A percentile compares a stretch with the other conserved stretches of the same genome.
phyloP scores from a whole-genome alignment of 805 yeast genomes.

The Cyberlindnera nakhonratchasimensis region DNA sequence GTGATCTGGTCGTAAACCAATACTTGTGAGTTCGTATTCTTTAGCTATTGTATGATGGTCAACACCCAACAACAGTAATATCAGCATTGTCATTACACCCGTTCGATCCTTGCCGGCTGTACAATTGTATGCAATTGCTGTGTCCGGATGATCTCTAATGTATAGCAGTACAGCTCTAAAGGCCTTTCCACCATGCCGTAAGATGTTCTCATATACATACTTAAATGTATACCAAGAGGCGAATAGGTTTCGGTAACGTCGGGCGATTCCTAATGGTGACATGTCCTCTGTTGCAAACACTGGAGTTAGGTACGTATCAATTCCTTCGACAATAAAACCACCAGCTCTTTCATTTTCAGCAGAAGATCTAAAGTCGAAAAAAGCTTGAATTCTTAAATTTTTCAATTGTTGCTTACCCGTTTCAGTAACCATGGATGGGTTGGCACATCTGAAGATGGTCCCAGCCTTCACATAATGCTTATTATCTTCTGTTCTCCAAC shows the following conservation, averaged over 20 bases:
- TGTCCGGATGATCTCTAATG: slow-evolving; percentile 50
- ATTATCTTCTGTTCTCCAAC: slow-evolving; percentile 46
- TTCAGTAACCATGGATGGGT: slow-evolving; percentile 47
- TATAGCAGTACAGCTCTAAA: slow-evolving; percentile 50
- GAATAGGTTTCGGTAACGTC: slow-evolving; percentile 50
- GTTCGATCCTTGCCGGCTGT: slow-evolving; percentile 88
- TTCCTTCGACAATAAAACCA: slow-evolving; percentile 41
- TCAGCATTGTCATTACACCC: slow-evolving; percentile 67
- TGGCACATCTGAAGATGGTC: slow-evolving; percentile 60
- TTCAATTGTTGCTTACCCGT: slow-evolving; percentile 41
- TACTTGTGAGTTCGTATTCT: slow-evolving; percentile 73
- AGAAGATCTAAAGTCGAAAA: slow-evolving; percentile 69
- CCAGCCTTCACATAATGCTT: slow-evolving; percentile 48
- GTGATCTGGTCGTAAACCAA: slow-evolving; percentile 54
- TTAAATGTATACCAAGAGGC: slow-evolving; percentile 62
- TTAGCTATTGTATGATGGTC: slow-evolving; percentile 61
- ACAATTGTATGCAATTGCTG: slow-evolving; percentile 67
- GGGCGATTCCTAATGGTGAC: slow-evolving; percentile 63
- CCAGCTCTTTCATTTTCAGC: slow-evolving; percentile 50
- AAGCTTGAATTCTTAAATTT: slow-evolving; percentile 43
- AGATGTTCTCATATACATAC: slow-evolving; percentile 56
- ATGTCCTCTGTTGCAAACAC: slow-evolving; percentile 52
- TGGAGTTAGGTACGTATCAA: slow-evolving; percentile 49
- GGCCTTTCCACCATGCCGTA: slow-evolving; percentile 46
- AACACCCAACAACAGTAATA: slow-evolving; percentile 61